These are phyloP conservation scores for Jatropha podagrica DNA, from an alignment of 441 rosid genomes.

Conservation along the genomic window DNA sequence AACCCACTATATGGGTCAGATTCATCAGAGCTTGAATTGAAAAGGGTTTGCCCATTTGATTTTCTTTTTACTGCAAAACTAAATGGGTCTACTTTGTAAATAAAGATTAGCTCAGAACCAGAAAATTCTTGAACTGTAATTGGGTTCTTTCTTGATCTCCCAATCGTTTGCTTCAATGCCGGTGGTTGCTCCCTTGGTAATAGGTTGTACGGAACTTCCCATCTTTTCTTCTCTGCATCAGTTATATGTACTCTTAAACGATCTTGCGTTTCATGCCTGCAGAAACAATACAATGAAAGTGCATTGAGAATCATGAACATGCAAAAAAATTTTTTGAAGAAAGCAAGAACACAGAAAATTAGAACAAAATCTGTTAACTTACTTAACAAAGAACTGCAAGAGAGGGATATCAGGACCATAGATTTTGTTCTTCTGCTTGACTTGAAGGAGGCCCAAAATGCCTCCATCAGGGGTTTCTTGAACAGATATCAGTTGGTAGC, in stretches of 20 bases:
- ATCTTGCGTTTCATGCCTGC: slow-evolving; percentile 74
- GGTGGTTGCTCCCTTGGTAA: slow-evolving; percentile 78
- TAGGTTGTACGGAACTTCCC: slow-evolving; percentile 95
- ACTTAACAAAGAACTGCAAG: slow-evolving; percentile 85
- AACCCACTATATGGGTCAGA: slow-evolving; percentile 53
- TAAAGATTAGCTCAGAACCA: slow-evolving; percentile 60
- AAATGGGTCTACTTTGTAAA: slow-evolving; percentile 77
- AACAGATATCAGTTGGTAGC: slow-evolving; percentile 79
- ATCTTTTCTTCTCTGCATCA: slow-evolving; percentile 76
- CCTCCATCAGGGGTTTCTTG: slow-evolving; percentile 79
- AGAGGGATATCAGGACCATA: slow-evolving; percentile 81
- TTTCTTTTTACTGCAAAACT: slow-evolving; percentile 78
- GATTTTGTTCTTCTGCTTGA: slow-evolving; percentile 64
- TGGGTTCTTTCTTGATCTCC: slow-evolving; percentile 53
- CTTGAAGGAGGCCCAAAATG: slow-evolving; percentile 70
- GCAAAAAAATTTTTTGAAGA: not conserved
- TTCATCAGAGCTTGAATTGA: slow-evolving; percentile 59
- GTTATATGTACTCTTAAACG: slow-evolving; percentile 84
- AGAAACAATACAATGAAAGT: not conserved
- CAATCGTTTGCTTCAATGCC: slow-evolving; percentile 40
- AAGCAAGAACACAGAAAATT: not conserved
- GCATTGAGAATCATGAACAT: not conserved
- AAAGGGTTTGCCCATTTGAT: slow-evolving; percentile 76
- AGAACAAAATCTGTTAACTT: slow-evolving; percentile 16
- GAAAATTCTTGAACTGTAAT: slow-evolving; percentile 48